Conservation (phyloP, 2,329 filamentous ascomycete species). For the Didymella pomorum region DNA sequence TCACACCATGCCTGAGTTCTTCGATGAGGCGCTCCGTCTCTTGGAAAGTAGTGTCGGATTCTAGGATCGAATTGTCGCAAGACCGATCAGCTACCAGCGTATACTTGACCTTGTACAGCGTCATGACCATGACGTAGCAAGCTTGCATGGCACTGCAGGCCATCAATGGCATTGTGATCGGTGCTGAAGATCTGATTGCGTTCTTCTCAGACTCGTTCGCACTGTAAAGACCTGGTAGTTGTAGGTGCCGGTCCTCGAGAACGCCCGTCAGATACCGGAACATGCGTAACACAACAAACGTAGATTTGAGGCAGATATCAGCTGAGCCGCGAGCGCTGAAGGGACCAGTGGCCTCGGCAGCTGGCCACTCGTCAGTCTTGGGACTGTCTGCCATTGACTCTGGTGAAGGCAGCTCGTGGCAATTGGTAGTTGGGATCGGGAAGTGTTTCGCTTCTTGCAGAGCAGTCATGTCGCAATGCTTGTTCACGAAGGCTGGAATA, state of each 20-base stretch:
- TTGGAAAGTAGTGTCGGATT: not conserved
- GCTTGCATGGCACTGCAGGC: slow-evolving; percentile 17
- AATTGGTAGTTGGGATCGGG: not conserved
- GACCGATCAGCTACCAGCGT: not conserved
- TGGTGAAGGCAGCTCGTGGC: slow-evolving; percentile 11
- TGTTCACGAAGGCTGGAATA: slow-evolving; percentile 18
- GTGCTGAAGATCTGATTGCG: not conserved
- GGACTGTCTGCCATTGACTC: slow-evolving; percentile 17
- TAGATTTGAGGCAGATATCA: slow-evolving; percentile 15
- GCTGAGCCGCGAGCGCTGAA: slow-evolving; percentile 8
- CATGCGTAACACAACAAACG: slow-evolving; percentile 14
- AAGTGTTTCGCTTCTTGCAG: slow-evolving; percentile 11
- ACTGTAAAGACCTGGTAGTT: not conserved
- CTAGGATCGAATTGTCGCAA: not conserved
- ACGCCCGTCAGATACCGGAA: slow-evolving; percentile 16
- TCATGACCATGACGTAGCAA: slow-evolving; percentile 21
- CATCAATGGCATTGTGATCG: slow-evolving; percentile 14
- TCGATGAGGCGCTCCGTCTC: slow-evolving; percentile 16
- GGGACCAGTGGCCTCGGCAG: not conserved
- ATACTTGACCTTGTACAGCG: slow-evolving; percentile 9
- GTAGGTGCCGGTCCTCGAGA: slow-evolving; percentile 1
- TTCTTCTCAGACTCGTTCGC: not conserved
- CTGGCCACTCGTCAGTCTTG: not conserved
- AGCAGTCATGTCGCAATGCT: slow-evolving; percentile 17
- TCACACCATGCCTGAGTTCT: slow-evolving; percentile 13